phyloP scores from a whole-genome alignment of 148 eudicot genomes.

The Cornus kousa region DNA sequence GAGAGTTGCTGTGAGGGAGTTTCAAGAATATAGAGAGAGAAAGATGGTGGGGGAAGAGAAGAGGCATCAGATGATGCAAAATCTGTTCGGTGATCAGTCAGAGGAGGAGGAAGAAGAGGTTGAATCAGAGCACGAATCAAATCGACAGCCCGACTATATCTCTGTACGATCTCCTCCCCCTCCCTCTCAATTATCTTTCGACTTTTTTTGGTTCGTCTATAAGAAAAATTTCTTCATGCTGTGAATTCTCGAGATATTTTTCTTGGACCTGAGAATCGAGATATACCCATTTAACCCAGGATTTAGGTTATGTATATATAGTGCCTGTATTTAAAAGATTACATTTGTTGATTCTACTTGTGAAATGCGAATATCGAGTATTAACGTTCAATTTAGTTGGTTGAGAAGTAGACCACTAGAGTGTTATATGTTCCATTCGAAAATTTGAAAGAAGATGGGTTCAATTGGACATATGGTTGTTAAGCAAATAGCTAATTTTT shows the following conservation, averaged over 20 bases:
- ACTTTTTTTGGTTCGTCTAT: not conserved
- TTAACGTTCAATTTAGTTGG: not conserved
- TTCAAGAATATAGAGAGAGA: not conserved
- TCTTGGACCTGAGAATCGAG: not conserved
- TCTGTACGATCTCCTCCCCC: slow-evolving; percentile 42
- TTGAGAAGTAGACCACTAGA: not conserved
- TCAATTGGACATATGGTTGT: not conserved
- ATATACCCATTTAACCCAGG: not conserved
- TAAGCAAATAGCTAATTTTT: too few relatives aligned
- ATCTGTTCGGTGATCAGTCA: slow-evolving; percentile 93
- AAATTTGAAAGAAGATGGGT: not conserved
- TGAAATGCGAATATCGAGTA: not conserved
- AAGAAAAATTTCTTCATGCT: not conserved
- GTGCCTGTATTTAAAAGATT: too few relatives aligned
- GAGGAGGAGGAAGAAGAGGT: slow-evolving; percentile 83
- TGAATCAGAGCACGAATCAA: slow-evolving; percentile 96
- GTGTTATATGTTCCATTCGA: not conserved
- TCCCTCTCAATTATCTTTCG: not conserved
- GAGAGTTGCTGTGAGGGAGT: not conserved
- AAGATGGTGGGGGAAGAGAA: slow-evolving; percentile 79
- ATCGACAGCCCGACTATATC: slow-evolving; percentile 70
- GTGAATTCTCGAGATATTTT: not conserved
- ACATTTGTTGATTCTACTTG: not conserved
- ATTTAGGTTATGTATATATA: not conserved
- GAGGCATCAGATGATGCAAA: slow-evolving; percentile 95